Percentiles rank a stretch among this genome's conserved stretches.
Evolutionary conservation across 2,329 filamentous ascomycete species (phyloP).

Genomic region (Neofusicoccum parvum): DNA sequence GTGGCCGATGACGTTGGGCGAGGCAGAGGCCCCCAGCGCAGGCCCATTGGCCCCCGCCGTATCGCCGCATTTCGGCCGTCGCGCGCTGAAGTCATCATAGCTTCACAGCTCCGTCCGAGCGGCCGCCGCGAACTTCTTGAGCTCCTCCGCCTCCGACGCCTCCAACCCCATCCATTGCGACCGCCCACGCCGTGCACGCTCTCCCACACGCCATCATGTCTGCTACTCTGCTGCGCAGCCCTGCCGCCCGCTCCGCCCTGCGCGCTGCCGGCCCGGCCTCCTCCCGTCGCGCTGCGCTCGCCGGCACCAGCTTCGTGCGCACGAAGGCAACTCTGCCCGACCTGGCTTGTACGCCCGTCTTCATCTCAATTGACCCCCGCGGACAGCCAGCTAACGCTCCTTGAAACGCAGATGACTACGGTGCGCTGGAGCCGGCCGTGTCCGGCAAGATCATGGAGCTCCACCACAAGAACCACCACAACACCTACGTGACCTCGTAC

Average conservation of each 20-base stretch:
- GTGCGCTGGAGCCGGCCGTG: constrained; percentile 82
- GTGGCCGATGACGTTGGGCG: constrained; percentile 5
- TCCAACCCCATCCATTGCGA: background rate
- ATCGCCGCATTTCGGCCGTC: constrained; percentile 10
- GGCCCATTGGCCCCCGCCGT: background rate
- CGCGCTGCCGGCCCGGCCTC: constrained; percentile 66
- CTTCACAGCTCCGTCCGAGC: constrained; percentile 17
- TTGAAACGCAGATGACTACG: constrained; percentile 77
- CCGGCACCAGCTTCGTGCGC: constrained; percentile 75
- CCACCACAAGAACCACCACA: constrained; percentile 92
- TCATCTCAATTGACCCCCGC: background rate
- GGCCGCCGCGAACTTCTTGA: background rate
- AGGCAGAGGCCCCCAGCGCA: background rate
- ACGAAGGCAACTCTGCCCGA: constrained; percentile 93
- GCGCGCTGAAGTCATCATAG: constrained; percentile 14
- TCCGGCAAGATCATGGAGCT: constrained; percentile 95
- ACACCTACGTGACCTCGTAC: constrained; percentile 88
- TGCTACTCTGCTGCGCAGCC: constrained; percentile 71
- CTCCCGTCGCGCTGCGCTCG: constrained; percentile 62
- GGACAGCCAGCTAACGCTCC: background rate
- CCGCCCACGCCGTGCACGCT: background rate
- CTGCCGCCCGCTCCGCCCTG: constrained; percentile 70
- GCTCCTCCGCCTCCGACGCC: background rate
- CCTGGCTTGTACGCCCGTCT: constrained; percentile 64
- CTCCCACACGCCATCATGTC: constrained; percentile 61